Evolutionary conservation across 305 asterid species (phyloP).

Genomic region (Solanum hybrid): DNA sequence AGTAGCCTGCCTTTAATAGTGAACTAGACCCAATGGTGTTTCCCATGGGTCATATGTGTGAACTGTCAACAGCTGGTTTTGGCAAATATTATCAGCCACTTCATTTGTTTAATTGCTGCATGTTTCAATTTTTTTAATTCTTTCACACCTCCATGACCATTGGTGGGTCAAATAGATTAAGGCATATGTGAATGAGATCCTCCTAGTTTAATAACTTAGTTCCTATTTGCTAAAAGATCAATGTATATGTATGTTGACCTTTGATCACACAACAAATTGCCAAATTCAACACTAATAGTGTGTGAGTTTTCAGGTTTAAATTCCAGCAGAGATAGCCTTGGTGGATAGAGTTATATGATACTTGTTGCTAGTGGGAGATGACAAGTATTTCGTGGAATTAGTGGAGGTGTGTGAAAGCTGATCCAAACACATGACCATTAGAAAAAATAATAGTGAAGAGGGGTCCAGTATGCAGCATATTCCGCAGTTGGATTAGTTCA

Average conservation of each 20-base stretch:
- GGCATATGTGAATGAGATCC: not conserved
- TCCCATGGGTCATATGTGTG: not conserved
- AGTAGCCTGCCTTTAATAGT: not conserved
- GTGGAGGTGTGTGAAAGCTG: no score
- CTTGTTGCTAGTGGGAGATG: not conserved
- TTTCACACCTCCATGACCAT: not conserved
- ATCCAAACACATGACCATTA: no score
- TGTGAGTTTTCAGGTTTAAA: not conserved
- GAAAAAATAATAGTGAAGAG: not conserved
- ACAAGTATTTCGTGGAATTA: no score
- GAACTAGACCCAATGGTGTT: not conserved
- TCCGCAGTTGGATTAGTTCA: constrained; percentile 19
- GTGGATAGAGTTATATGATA: no score
- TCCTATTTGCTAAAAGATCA: not conserved
- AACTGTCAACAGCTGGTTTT: constrained; percentile 3
- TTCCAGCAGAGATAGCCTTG: not conserved
- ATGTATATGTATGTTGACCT: not conserved
- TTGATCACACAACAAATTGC: not conserved
- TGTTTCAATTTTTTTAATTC: not conserved
- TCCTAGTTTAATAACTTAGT: not conserved
- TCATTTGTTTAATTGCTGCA: not conserved
- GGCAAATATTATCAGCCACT: not conserved
- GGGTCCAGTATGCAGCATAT: not conserved
- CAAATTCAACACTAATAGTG: not conserved
- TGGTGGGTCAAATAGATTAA: not conserved